Evolutionary conservation across 2,329 filamentous ascomycete species (phyloP), one percentile per base, ranked within the genome.

Genomic region (Fusarium pseudograminearum): DNA sequence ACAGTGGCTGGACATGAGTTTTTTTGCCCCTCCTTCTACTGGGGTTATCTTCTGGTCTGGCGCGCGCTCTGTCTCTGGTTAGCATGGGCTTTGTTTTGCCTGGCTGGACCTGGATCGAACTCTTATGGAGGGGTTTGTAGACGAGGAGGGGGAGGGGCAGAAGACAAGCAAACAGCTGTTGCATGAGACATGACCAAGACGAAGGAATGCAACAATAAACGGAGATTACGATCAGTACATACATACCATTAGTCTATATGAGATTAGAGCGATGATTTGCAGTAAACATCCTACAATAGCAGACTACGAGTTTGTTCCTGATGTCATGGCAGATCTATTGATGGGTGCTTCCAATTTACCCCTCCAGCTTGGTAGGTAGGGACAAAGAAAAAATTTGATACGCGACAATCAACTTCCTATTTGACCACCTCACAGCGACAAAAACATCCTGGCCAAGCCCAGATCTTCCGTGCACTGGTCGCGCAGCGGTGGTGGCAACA

Each of bases 401-500:
- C 40, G 45, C 46, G 57, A 58, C 56, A 65, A 38, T 61, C 61
- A 61, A 65, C 71, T 73, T 57, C 60, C 54, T 52, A 22, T 69
- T 68, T 62, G 66, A 70, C 47, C 62, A 62, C 53, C 65, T 60
- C 54, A 64, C 33, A 50, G 36, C 24, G 54, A 51, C 53, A 52
- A 16, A 16, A 36, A 47, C 41, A 65, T 42, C 60, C 60, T 28
- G 44, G 61, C 52, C 52, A 65, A 59, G 61, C 45, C 63, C 47
- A 64, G 72, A 73, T 74, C 72, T 63, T 73, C 61, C 54, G 57
- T 73, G 73, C 63, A 63, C 67, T 65, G 65, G 65, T 58, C 59
- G 60, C 48, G 46, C 30, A 66, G 70, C 63, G 71, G 66, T 54
- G 72, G 74, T 76, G 75, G 75, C 75, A 72, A 76, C 53, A 42